Conservation (phyloP, 169 alveolate genomes). For the Plasmodium coatneyi region DNA sequence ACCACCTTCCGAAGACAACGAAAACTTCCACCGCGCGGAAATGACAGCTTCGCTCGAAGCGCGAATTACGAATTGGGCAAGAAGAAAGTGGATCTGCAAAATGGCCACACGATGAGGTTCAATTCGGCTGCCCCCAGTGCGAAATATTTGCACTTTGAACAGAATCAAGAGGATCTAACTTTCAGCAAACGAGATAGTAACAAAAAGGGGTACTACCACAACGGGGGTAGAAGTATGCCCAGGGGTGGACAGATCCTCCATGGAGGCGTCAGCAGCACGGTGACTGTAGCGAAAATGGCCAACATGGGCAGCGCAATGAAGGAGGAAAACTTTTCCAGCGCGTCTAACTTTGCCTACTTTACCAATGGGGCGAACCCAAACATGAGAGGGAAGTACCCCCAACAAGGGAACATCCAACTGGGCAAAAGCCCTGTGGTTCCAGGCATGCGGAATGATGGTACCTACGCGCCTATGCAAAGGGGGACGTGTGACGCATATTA, state of each 20-base stretch:
- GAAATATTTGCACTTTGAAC: constrained; percentile 9
- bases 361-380: not conserved
- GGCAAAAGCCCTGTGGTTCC: not conserved
- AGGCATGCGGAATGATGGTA: not conserved
- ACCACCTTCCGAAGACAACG: not conserved
- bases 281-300: not conserved
- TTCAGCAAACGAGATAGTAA: not conserved
- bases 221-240: not conserved
- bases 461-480: not conserved
- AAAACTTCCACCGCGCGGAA: not conserved
- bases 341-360: not conserved
- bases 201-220: not conserved
- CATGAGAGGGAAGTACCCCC: not conserved
- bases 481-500: not conserved
- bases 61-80: constrained; percentile 1
- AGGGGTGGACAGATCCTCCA: not conserved
- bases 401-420: not conserved
- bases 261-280: not conserved
- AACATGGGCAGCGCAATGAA: not conserved
- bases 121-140: not conserved
- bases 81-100: not conserved
- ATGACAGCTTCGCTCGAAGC: not conserved
- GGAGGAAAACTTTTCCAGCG: not conserved
- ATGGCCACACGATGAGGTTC: not conserved
- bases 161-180: not conserved